Evolutionary conservation across 2,329 filamentous ascomycete genomes (phyloP), one percentile per base, ranked within the genome.

Genomic region (Delphinella strobiligena): DNA sequence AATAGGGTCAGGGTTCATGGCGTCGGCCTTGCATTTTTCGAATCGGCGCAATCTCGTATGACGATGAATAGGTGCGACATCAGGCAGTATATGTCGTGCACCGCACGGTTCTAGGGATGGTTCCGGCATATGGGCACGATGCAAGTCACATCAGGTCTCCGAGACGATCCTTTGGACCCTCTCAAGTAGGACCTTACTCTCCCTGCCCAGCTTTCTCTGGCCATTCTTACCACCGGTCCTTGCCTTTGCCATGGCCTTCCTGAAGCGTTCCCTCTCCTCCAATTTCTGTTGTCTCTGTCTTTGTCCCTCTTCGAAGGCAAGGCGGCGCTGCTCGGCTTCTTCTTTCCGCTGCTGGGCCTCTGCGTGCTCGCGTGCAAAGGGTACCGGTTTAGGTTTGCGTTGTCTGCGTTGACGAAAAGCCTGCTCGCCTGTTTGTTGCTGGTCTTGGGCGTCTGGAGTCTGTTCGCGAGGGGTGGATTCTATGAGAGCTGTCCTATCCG

Each of bases 131-230:
- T n/a, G n/a, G n/a, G n/a, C n/a, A n/a, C n/a, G n/a, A n/a, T n/a
- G n/a, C n/a, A n/a, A n/a, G 12, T 27, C 12, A 12, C 7, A 27
- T 27, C 22, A 27, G 22, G 7, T 27, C 22, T 27, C 32, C n/a
- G n/a, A 10, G 10, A 91, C 73, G 60, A 93, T 67, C 55, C 69
- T 78, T 67, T 80, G 80, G 24, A 89, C 80, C 61, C 80, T 84
- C 53, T 86, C 81, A 41, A 94, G 63, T 51, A 94, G 52, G 29
- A 89, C 69, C 24, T 71, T 72, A 51, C 86, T 88, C 67, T 93
- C 86, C 45, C 84, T 71, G 2, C 87, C 87, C 35, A 94, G 60
- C 63, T 85, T 88, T 59, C 81, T 74, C 63, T 82, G 79, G 9
- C 84, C 84, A 57, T 81, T 74, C 50, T 68, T 58, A 27, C 80